Conservation (phyloP, 2,329 filamentous ascomycete species). For the Teratosphaeria epicoccoides region DNA sequence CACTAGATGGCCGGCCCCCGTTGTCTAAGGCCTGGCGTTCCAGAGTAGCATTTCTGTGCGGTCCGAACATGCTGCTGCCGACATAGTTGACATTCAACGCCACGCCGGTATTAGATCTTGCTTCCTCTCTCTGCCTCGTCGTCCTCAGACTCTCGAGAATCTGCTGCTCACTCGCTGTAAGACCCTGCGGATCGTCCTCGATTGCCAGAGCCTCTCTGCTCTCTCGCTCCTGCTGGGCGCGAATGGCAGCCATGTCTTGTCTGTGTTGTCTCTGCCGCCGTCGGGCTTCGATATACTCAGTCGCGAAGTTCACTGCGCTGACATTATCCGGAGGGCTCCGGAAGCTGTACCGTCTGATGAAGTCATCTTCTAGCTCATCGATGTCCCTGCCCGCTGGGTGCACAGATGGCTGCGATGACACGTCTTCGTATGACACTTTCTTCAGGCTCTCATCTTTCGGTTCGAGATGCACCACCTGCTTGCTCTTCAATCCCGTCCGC, state of each 20-base stretch:
- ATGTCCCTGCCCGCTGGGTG: constrained; percentile 24
- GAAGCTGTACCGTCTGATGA: constrained; percentile 31
- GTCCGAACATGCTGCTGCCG: constrained; percentile 20
- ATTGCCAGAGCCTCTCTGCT: constrained; percentile 12
- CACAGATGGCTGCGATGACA: constrained; percentile 13
- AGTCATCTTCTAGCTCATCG: constrained; percentile 36
- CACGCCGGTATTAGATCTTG: constrained; percentile 26
- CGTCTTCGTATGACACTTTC: constrained; percentile 32
- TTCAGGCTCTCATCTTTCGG: constrained; percentile 46
- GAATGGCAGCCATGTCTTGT: constrained; percentile 20
- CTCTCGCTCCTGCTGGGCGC: constrained; percentile 11
- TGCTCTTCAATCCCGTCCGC: constrained; percentile 53
- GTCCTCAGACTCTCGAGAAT: constrained; percentile 37
- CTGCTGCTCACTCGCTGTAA: constrained; percentile 36
- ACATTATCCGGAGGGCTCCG: constrained; percentile 29
- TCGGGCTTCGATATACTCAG: constrained; percentile 35
- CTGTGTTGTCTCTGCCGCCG: constrained; percentile 22
- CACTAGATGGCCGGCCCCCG: constrained; percentile 12
- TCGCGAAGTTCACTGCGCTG: constrained; percentile 30
- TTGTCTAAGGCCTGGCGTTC: background rate
- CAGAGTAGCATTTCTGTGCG: background rate
- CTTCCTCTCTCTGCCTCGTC: constrained; percentile 33
- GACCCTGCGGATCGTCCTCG: constrained; percentile 36
- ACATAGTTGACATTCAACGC: constrained; percentile 37
- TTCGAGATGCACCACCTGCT: constrained; percentile 59